Conservation (phyloP, 805 yeast genomes). For the Monosporozyma aerobia region DNA sequence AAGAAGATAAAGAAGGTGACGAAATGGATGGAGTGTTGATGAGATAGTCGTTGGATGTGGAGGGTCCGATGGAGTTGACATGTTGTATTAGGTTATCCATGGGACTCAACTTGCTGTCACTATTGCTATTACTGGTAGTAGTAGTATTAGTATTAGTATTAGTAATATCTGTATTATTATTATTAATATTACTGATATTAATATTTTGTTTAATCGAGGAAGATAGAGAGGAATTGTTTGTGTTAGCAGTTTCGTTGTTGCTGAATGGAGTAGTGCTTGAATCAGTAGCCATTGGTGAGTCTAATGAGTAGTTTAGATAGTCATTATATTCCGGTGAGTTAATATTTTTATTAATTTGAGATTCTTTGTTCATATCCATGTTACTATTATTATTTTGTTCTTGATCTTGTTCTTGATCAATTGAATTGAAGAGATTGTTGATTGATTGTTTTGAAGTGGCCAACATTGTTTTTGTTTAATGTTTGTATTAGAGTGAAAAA, state of each 20-base stretch:
- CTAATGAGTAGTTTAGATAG: conserved; percentile 3
- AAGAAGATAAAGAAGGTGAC: conserved; percentile 7
- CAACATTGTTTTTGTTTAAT: not conserved
- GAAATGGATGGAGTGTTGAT: not conserved
- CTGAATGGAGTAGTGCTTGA: conserved; percentile 3
- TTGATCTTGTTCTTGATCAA: not conserved
- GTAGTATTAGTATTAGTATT: not conserved
- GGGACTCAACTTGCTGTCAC: not conserved
- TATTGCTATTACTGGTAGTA: not conserved
- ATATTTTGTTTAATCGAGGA: not conserved
- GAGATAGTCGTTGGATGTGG: not conserved
- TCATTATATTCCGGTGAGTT: conserved; percentile 2
- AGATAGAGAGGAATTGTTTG: not conserved
- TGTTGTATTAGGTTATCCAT: not conserved
- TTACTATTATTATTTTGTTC: not conserved
- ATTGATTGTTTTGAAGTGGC: not conserved
- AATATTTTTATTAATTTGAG: not conserved
- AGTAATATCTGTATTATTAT: not conserved
- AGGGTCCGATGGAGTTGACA: not conserved
- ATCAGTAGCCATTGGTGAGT: conserved; percentile 2
- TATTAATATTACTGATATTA: not conserved
- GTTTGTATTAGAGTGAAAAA: not conserved
- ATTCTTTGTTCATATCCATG: not conserved
- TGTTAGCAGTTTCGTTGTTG: not conserved
- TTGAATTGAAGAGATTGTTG: not conserved